Evolutionary conservation across 805 yeast species (phyloP).

Genomic region (Kazachstania psychrophila): DNA sequence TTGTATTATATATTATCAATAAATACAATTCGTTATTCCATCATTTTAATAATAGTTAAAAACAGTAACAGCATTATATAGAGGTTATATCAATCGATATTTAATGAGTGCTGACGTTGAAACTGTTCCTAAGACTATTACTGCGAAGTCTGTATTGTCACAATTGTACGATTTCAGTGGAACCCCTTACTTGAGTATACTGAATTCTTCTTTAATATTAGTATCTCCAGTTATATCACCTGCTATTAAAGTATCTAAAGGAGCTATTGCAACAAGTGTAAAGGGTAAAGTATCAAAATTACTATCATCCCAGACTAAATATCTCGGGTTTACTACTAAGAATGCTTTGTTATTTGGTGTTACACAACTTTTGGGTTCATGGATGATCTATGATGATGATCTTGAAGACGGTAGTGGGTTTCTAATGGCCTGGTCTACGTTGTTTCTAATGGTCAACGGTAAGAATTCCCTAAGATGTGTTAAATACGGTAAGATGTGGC

Average conservation of each 20-base stretch:
- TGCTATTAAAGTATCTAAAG: constrained; percentile 8
- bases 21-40: too few relatives aligned
- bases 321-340: constrained; percentile 29
- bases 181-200: constrained; percentile 43
- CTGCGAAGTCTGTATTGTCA: constrained; percentile 1
- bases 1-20: too few relatives aligned
- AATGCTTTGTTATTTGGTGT: constrained; percentile 49
- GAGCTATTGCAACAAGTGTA: not conserved
- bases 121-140: too few relatives aligned
- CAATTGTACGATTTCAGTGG: constrained; percentile 26
- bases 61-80: too few relatives aligned
- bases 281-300: not conserved
- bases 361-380: constrained; percentile 58
- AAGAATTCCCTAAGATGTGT: constrained; percentile 43
- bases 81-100: too few relatives aligned
- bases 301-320: not conserved
- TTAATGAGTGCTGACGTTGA: too few relatives aligned
- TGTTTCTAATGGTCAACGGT: constrained; percentile 67
- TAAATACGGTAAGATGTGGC: constrained; percentile 51
- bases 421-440: constrained; percentile 67
- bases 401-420: constrained; percentile 73
- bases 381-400: constrained; percentile 71
- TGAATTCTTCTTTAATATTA: constrained; percentile 32
- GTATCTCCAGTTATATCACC: constrained; percentile 33
- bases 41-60: too few relatives aligned